A percentile compares a stretch with the other conserved stretches of the same genome.
Conservation (phyloP, 2,329 filamentous ascomycete species). For the Pestalotiopsis sp. region DNA sequence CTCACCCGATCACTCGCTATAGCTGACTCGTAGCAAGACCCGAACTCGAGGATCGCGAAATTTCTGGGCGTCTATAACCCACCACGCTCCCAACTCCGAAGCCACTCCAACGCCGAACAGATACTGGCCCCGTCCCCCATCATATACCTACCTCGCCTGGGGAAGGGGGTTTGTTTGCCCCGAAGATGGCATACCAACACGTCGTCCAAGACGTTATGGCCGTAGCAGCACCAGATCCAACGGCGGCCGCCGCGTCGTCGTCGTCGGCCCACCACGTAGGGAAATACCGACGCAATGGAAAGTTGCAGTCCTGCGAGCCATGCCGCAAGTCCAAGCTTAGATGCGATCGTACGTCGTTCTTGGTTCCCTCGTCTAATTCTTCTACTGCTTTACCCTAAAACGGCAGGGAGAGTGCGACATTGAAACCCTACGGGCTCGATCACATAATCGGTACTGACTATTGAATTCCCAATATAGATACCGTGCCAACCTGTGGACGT, state of each 20-base stretch:
- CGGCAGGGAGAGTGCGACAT: not conserved
- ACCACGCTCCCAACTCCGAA: not conserved
- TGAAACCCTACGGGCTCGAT: not conserved
- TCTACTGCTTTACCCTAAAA: not conserved
- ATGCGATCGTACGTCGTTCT: slow-evolving; percentile 7
- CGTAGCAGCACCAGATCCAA: not conserved
- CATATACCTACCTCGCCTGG: not conserved
- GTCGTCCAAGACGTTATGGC: not conserved
- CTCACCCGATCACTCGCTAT: not conserved
- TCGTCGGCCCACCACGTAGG: not conserved
- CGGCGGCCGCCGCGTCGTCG: not conserved
- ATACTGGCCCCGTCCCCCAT: not conserved
- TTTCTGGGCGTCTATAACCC: too few species aligned
- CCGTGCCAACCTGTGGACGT: slow-evolving; percentile 10
- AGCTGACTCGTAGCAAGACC: not conserved
- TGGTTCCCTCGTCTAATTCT: not conserved
- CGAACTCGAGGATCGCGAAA: not conserved
- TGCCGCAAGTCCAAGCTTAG: slow-evolving; percentile 12
- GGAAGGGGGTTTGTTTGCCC: not conserved
- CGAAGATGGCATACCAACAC: not conserved
- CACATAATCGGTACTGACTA: not conserved
- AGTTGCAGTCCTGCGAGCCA: slow-evolving; percentile 12
- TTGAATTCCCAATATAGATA: slow-evolving; percentile 9
- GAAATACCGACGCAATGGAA: slow-evolving; percentile 12
- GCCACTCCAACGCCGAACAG: not conserved